Evolutionary conservation across 768 basidiomycete genomes (phyloP), one percentile per base, ranked within the genome.

Genomic region (Leccinum boreale): DNA sequence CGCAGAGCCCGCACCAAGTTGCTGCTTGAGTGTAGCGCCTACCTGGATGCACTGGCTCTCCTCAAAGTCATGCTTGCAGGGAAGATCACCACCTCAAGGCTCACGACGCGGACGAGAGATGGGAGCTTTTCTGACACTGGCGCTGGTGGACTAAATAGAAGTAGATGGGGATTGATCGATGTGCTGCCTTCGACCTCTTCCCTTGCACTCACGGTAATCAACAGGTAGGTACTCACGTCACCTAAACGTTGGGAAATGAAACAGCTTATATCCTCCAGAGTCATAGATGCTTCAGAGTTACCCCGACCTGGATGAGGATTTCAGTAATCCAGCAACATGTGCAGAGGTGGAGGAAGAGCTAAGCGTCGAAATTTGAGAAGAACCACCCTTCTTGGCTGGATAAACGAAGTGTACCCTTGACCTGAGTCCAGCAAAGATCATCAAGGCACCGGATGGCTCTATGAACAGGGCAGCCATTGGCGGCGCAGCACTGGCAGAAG

Each of bases 161-260:
- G n/a, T n/a, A n/a, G n/a, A n/a, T n/a, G n/a, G n/a, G n/a, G n/a
- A n/a, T n/a, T n/a, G n/a, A n/a, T n/a, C n/a, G n/a, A n/a, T n/a
- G n/a, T n/a, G n/a, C n/a, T n/a, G n/a, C n/a, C n/a, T n/a, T n/a
- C n/a, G n/a, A n/a, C n/a, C n/a, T n/a, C n/a, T n/a, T n/a, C n/a
- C n/a, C n/a, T n/a, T n/a, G n/a, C n/a, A n/a, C n/a, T n/a, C n/a
- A n/a, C n/a, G n/a, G n/a, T n/a, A n/a, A n/a, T n/a, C n/a, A n/a
- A n/a, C n/a, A n/a, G n/a, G n/a, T n/a, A n/a, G n/a, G n/a, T 1
- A n/a, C 77, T 98, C 57, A 95, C 95, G 1, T 94, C 92, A 8
- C 97, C 97, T 2, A 97, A 99, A 73, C 86, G 97, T 29, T 99
- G 97, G 94, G 97, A 99, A 77, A 95, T 99, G 74, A 98, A 98